A percentile compares a stretch with the other conserved stretches of the same genome.
Conservation (phyloP, 2,329 filamentous ascomycete species). For the Apiospora sp. region DNA sequence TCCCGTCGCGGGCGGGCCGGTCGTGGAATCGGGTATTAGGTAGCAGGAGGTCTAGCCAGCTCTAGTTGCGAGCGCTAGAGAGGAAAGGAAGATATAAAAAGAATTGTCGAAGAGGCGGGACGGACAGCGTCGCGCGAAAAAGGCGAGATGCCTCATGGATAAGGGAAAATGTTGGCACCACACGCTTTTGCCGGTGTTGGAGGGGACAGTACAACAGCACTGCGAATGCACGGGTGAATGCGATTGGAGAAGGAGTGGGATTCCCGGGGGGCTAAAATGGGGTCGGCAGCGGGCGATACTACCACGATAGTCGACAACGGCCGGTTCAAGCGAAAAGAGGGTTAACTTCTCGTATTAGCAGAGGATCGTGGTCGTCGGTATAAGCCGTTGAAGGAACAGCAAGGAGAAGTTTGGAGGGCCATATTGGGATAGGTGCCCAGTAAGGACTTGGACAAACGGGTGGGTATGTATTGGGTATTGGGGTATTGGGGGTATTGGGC, state of each 20-base stretch:
- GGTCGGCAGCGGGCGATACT: neutral
- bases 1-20: conserved; percentile 12
- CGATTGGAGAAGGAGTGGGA: neutral
- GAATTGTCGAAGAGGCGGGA: neutral
- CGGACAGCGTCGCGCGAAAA: neutral
- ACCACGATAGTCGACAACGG: neutral
- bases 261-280: neutral
- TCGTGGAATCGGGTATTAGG: neutral
- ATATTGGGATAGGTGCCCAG: neutral
- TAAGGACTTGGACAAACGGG: neutral
- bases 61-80: neutral
- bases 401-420: neutral
- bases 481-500: neutral
- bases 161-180: neutral
- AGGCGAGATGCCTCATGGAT: neutral
- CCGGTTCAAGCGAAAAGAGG: neutral
- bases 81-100: neutral
- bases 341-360: neutral
- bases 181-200: neutral
- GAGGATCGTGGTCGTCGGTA: neutral
- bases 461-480: neutral
- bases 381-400: neutral
- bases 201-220: neutral
- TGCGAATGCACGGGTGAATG: neutral
- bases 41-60: neutral